These are phyloP conservation scores for Phytophthora pisi DNA, from an alignment of 352 stramenopile species.

Conservation along the genomic window DNA sequence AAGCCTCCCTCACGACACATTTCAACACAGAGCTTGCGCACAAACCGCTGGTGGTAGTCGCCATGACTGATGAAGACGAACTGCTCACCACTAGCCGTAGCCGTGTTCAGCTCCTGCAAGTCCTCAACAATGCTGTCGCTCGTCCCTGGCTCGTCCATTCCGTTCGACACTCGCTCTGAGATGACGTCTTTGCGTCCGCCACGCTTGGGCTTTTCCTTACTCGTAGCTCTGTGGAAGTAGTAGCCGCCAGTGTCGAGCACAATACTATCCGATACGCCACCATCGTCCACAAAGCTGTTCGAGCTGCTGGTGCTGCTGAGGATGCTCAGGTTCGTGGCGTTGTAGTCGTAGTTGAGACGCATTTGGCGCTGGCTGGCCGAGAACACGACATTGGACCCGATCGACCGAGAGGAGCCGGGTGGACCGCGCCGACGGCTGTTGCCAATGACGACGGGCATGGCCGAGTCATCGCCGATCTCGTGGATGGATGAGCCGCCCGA, in stretches of 20 bases:
- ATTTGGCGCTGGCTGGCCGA: constrained; percentile 33
- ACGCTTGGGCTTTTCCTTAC: constrained; percentile 26
- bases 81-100: constrained; percentile 62
- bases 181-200: constrained; percentile 19
- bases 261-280: constrained; percentile 64
- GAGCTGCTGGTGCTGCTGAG: constrained; percentile 51
- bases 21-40: constrained; percentile 69
- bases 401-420: constrained; percentile 35
- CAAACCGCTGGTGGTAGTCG: constrained; percentile 76
- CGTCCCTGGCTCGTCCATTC: constrained; percentile 18
- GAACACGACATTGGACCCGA: constrained; percentile 35
- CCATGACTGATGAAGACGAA: constrained; percentile 89
- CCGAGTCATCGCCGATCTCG: constrained; percentile 24
- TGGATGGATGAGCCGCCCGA: constrained; percentile 38
- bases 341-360: constrained; percentile 43
- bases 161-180: constrained; percentile 24
- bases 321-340: constrained; percentile 39
- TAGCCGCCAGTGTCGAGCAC: constrained; percentile 70
- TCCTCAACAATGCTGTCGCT: constrained; percentile 69
- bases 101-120: constrained; percentile 55
- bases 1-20: constrained; percentile 69
- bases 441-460: constrained; percentile 28
- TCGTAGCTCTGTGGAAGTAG: constrained; percentile 63
- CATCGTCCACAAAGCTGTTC: constrained; percentile 57
- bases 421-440: constrained; percentile 32